These are phyloP conservation scores for Mucor irregularis DNA, from an alignment of 371 early-diverging fungal species.

Conservation along the genomic window DNA sequence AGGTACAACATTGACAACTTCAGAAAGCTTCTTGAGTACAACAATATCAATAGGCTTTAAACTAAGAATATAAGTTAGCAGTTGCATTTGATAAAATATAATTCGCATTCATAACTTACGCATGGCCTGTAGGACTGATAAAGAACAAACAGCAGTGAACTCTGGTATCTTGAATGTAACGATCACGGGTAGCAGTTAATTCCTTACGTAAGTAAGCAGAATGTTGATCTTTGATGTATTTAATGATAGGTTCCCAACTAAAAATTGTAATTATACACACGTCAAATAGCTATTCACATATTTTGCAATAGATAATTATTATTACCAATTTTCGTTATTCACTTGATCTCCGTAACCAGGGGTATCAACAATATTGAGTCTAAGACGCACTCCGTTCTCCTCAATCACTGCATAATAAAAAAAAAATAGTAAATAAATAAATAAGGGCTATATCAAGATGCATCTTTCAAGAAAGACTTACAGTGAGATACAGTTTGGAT, in stretches of 20 bases:
- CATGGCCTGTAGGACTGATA: slow-evolving; percentile 75
- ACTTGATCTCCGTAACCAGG: slow-evolving; percentile 83
- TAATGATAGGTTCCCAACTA: slow-evolving; percentile 88
- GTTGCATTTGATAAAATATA: background rate
- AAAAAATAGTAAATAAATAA: slow-evolving; percentile 20
- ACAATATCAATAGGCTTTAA: slow-evolving; percentile 81
- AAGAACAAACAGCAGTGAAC: slow-evolving; percentile 83
- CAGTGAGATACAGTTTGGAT: slow-evolving; percentile 82
- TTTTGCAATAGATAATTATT: background rate
- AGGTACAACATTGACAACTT: slow-evolving; percentile 80
- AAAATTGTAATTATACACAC: background rate
- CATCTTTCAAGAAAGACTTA: too few species aligned
- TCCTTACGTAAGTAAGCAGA: slow-evolving; percentile 87
- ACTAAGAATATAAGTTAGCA: slow-evolving; percentile 27
- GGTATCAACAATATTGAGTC: slow-evolving; percentile 84
- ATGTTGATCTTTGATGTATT: slow-evolving; percentile 93
- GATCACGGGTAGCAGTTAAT: slow-evolving; percentile 81
- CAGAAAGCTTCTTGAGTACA: slow-evolving; percentile 71
- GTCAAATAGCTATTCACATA: too few species aligned
- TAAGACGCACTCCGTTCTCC: slow-evolving; percentile 83
- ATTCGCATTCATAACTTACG: slow-evolving; percentile 62
- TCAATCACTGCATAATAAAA: slow-evolving; percentile 60
- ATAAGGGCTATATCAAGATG: too few species aligned
- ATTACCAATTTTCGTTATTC: slow-evolving; percentile 86
- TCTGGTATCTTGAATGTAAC: slow-evolving; percentile 82